Percentiles rank a stretch among this genome's conserved stretches.
phyloP scores from a whole-genome alignment of 257 asterid species.

The Nicotiana obtusifolia region DNA sequence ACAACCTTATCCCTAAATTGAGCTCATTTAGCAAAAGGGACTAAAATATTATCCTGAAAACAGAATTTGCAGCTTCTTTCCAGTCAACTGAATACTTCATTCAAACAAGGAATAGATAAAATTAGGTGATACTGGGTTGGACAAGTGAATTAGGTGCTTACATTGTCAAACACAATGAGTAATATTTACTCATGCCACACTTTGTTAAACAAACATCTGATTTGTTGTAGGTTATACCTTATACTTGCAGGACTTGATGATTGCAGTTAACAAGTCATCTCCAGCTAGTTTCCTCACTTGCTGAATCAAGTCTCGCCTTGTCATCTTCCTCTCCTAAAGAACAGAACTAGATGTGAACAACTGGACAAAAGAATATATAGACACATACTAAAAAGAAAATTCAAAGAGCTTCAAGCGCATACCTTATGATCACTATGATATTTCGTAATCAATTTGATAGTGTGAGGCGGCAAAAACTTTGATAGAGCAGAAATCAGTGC shows the following conservation, averaged over 20 bases:
- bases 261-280: slow-evolving; percentile 18
- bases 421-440: slow-evolving; percentile 21
- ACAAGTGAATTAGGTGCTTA: too few relatives aligned
- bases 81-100: too few relatives aligned
- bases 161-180: neutral
- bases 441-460: slow-evolving; percentile 21
- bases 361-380: neutral
- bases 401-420: neutral
- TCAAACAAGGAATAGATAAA: too few relatives aligned
- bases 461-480: slow-evolving; percentile 15
- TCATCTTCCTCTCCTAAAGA: slow-evolving; percentile 24
- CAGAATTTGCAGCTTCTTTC: too few relatives aligned
- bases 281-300: slow-evolving; percentile 29
- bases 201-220: neutral
- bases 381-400: neutral
- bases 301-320: slow-evolving; percentile 23
- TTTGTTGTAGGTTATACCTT: slow-evolving; percentile 14
- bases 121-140: too few relatives aligned
- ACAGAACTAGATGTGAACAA: neutral
- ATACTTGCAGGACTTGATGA: slow-evolving; percentile 25
- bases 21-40: too few relatives aligned
- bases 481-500: slow-evolving; percentile 25
- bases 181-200: neutral
- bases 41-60: too few relatives aligned
- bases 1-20: too few relatives aligned